Evolutionary conservation across 2,329 filamentous ascomycete species (phyloP).

Genomic region (Gaeumannomyces sp.): DNA sequence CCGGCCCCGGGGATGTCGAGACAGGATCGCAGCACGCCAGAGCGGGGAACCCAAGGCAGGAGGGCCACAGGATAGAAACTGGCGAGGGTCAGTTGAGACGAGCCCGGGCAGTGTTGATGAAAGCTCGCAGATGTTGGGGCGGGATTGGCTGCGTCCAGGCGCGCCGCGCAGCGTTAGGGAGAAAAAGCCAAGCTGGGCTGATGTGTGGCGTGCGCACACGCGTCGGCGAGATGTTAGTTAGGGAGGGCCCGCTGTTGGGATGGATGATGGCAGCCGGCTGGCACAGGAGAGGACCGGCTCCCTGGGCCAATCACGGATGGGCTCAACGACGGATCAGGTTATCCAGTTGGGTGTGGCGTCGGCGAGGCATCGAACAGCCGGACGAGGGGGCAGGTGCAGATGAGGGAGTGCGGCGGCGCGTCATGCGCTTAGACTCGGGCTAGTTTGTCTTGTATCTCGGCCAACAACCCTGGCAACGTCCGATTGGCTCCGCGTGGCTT

Average conservation of each 20-base stretch:
- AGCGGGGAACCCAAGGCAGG: too few relatives aligned
- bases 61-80: background rate
- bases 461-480: background rate
- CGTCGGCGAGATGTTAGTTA: background rate
- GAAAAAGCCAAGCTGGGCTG: too few relatives aligned
- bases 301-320: too few relatives aligned
- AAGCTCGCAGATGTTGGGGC: background rate
- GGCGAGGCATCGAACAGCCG: too few relatives aligned
- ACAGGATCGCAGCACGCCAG: background rate
- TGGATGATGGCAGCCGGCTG: background rate
- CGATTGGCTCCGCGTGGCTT: background rate
- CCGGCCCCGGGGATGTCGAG: too few relatives aligned
- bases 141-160: background rate
- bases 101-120: background rate
- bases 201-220: background rate
- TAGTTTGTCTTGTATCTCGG: background rate
- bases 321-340: too few relatives aligned
- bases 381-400: too few relatives aligned
- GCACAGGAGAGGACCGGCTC: background rate
- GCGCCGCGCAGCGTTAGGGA: background rate
- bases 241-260: background rate
- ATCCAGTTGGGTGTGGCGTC: too few relatives aligned
- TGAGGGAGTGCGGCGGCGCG: too few relatives aligned
- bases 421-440: background rate
- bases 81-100: background rate